Evolutionary conservation across 495 filamentous ascomycete genomes (phyloP), one percentile per base, ranked within the genome.

Genomic region (Aspergillus campestris): DNA sequence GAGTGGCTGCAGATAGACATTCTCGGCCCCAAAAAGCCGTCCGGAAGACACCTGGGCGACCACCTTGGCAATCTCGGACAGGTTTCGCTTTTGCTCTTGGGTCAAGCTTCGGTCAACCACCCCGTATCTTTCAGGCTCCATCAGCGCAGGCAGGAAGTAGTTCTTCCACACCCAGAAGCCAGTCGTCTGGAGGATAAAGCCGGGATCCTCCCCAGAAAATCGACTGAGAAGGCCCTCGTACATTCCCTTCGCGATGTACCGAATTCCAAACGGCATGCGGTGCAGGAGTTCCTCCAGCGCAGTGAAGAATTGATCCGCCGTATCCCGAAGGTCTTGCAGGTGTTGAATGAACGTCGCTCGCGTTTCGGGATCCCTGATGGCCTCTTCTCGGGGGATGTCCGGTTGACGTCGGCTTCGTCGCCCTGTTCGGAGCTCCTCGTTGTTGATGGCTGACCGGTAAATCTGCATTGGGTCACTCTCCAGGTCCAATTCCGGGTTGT

Each of bases 381-480:
- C 92, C 49, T 94, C 71, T 61, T 99, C 92, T 34, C 89, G 78
- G 3, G 88, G 80, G 38, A 99, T 80, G 50, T 94, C 85, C 7
- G 86, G 80, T 18, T 75, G 81, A 40, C 91, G 77, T 31, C 73
- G 75, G 61, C 89, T 95, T 31, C 86, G 77, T 53, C 80, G 82
- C 18, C 92, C 92, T 0, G 92, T 97, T 6, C 85, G 82, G 31
- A 99, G 79, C 61, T 99, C 90, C 63, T 99, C 92, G 54, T 97
- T 92, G 61, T 94, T 95, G 65, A 97, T 89, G 8, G 84, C 79
- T 9, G 89, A 90, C 18, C 87, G 79, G 66, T 99, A 96, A 40
- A 99, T 99, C 53, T 96, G 91, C 72, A 97, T 84, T 0, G 92
- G 92, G 59, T 99, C 92, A 56, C 91, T 95, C 64, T 99, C 92